phyloP scores from a whole-genome alignment of 2,329 filamentous ascomycete species.

The Erysiphe pulchra region DNA sequence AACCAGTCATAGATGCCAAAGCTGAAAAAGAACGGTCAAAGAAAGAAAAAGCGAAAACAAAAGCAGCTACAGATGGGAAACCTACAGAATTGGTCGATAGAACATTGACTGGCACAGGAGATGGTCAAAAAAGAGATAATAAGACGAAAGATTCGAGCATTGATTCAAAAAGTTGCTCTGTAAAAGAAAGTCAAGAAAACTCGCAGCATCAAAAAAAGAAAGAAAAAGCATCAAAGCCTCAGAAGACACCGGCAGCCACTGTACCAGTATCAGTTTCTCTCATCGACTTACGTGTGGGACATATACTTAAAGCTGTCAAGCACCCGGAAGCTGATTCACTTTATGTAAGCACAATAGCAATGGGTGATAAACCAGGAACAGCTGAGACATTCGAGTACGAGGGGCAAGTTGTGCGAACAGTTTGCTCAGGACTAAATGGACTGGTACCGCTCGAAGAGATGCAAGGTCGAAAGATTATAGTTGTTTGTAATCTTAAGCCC shows the following conservation, averaged over 20 bases:
- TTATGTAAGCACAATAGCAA: constrained; percentile 84
- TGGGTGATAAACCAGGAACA: constrained; percentile 62
- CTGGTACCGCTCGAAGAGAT: constrained; percentile 82
- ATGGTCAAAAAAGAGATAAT: constrained; percentile 19
- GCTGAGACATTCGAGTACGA: constrained; percentile 84
- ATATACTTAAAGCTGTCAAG: constrained; percentile 86
- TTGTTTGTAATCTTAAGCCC: constrained; percentile 94
- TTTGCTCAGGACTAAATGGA: constrained; percentile 91
- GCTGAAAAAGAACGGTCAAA: constrained; percentile 91
- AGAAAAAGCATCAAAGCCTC: constrained; percentile 58
- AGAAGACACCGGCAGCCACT: constrained; percentile 37
- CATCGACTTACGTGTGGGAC: constrained; percentile 87
- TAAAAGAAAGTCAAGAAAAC: constrained; percentile 7
- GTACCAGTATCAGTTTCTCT: constrained; percentile 59
- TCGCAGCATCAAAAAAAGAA: constrained; percentile 65
- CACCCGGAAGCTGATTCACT: constrained; percentile 94
- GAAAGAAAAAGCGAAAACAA: constrained; percentile 68
- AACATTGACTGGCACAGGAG: constrained; percentile 27
- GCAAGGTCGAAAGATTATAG: constrained; percentile 85
- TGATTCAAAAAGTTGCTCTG: constrained; percentile 14
- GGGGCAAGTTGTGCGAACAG: constrained; percentile 74
- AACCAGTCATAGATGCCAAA: constrained; percentile 73
- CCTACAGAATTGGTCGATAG: constrained; percentile 28
- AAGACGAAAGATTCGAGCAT: constrained; percentile 4
- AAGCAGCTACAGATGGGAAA: constrained; percentile 25